A percentile compares a stretch with the other conserved stretches of the same genome.
Evolutionary conservation across 202 grass and related monocot species (phyloP).

Genomic region (Cymbopogon flexuosus): DNA sequence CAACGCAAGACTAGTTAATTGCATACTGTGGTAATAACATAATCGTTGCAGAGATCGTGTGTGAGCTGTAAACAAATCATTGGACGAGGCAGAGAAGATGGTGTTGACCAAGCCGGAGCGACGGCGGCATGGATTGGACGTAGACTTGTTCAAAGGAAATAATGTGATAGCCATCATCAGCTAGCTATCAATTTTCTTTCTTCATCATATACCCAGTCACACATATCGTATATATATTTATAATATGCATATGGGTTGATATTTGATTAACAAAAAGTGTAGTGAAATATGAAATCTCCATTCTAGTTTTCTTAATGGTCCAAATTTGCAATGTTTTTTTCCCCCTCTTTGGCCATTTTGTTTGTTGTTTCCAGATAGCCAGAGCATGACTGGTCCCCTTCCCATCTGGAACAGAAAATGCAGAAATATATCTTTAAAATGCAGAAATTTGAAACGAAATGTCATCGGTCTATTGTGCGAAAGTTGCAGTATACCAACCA

Average conservation of each 20-base stretch:
- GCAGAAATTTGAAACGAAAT: background rate
- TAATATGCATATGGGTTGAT: no score
- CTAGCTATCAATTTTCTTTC: no score
- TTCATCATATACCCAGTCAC: no score
- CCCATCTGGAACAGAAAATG: background rate
- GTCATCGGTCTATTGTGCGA: background rate
- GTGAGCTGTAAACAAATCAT: background rate
- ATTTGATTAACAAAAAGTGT: no score
- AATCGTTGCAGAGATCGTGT: background rate
- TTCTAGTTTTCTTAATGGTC: background rate
- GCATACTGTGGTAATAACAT: background rate
- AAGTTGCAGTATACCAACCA: background rate
- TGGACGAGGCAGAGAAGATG: background rate
- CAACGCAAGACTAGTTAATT: background rate
- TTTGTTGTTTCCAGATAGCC: background rate
- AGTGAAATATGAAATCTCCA: no score
- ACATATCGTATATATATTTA: no score
- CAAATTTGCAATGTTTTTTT: background rate
- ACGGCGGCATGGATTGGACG: background rate
- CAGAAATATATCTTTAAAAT: background rate
- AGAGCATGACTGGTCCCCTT: background rate
- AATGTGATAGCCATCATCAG: no score
- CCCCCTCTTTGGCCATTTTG: background rate
- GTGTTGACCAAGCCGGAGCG: constrained; percentile 32
- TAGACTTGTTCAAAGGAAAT: constrained; percentile 15